These are phyloP conservation scores for Saussurea involucrata DNA, from an alignment of 129 eudicot genomes.

Conservation along the genomic window DNA sequence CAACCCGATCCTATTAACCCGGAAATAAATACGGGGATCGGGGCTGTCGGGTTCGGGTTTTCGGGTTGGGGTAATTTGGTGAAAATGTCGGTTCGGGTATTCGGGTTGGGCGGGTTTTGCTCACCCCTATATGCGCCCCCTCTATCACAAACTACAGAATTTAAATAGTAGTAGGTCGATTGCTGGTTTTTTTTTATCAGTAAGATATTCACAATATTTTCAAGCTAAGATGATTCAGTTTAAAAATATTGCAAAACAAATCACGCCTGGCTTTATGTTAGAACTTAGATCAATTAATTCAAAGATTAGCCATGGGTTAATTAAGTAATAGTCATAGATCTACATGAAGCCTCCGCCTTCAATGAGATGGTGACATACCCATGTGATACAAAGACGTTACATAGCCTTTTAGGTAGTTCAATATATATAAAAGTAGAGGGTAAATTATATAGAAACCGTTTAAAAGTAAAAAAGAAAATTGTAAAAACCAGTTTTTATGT, in stretches of 20 bases:
- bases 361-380: conserved; percentile 21
- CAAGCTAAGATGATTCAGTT: not conserved
- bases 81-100: no score
- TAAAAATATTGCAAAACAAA: conserved; percentile 3
- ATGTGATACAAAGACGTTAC: conserved; percentile 26
- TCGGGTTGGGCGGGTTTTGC: no score
- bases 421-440: not conserved
- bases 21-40: no score
- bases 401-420: conserved; percentile 8
- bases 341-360: conserved; percentile 13
- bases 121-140: not conserved
- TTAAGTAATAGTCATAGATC: conserved; percentile 30
- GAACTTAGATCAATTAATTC: conserved; percentile 6
- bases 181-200: not conserved
- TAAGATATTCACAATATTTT: conserved; percentile 5
- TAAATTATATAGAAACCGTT: not conserved
- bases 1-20: no score
- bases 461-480: not conserved
- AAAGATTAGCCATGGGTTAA: conserved; percentile 10
- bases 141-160: not conserved
- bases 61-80: no score
- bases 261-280: conserved; percentile 12
- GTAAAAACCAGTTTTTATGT: not conserved
- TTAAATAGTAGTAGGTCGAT: not conserved
- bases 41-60: no score